These are phyloP conservation scores for Lepraria neglecta DNA, from an alignment of 495 filamentous ascomycete genomes.

Conservation along the genomic window DNA sequence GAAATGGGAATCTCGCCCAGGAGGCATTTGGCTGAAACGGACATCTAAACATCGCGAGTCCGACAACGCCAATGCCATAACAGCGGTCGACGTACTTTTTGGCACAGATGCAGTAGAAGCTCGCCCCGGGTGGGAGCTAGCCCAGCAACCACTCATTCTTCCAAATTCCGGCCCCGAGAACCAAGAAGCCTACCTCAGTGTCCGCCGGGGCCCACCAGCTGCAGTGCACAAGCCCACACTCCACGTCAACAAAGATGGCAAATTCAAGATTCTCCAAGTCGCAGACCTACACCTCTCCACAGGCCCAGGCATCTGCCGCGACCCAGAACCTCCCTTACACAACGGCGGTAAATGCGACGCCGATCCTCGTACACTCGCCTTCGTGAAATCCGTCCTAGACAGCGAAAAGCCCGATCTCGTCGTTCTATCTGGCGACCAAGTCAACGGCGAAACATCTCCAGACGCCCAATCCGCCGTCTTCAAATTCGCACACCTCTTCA, in stretches of 20 bases:
- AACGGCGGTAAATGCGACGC: slow-evolving; percentile 79
- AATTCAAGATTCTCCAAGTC: slow-evolving; percentile 94
- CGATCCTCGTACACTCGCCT: slow-evolving; percentile 85
- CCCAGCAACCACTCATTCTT: slow-evolving; percentile 61
- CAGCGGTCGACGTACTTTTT: slow-evolving; percentile 83
- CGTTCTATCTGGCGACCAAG: slow-evolving; percentile 84
- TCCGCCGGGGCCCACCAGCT: slow-evolving; percentile 61
- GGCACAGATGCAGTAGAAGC: slow-evolving; percentile 91
- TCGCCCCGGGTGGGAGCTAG: slow-evolving; percentile 71
- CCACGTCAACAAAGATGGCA: slow-evolving; percentile 76
- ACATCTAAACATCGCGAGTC: slow-evolving; percentile 68
- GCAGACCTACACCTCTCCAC: slow-evolving; percentile 90
- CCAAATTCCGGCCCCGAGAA: slow-evolving; percentile 50
- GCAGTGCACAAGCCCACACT: slow-evolving; percentile 59
- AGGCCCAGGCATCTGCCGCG: slow-evolving; percentile 75
- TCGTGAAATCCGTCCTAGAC: slow-evolving; percentile 73
- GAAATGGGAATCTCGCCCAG: slow-evolving; percentile 73
- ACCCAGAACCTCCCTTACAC: slow-evolving; percentile 65
- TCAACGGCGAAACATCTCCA: slow-evolving; percentile 86
- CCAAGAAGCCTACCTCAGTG: slow-evolving; percentile 63
- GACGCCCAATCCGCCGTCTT: slow-evolving; percentile 92
- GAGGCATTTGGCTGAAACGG: slow-evolving; percentile 82
- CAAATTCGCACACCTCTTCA: slow-evolving; percentile 82
- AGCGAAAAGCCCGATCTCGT: slow-evolving; percentile 90
- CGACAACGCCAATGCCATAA: slow-evolving; percentile 71